Evolutionary conservation across 257 asterid genomes (phyloP), one percentile per base, ranked within the genome.

Genomic region (Solanum sitiens): DNA sequence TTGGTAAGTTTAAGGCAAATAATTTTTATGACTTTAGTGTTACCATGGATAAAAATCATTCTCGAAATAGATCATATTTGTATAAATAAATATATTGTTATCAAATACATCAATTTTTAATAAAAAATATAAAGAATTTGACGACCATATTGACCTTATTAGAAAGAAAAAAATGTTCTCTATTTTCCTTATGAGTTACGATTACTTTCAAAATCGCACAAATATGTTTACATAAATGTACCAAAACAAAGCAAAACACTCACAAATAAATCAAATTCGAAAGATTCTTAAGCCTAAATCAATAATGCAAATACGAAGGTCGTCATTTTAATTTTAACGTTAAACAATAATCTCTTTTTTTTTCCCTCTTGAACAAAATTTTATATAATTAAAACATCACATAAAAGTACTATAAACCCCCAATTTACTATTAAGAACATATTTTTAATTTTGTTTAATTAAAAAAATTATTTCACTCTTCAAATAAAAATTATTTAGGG

Each of bases 301-400:
- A 56, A 18, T 18, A 56, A 4, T 56, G 63, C 0, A 56, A 56
- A 16, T 56, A 56, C 4, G 4, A 56, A 56, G 4, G 4, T 56
- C 0, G 63, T 56, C 63, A 56, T 18, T 1, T 1, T 56, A 56
- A 56, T 56, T 56, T 56, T 7, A 18, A 18, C 63, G 0, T 56
- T 11, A 18, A 18, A 56, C n/a, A 56, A 18, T 56, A 56, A 2
- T 18, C 4, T 16, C 1, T 53, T 2, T 53, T 50, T 56, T 56
- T 50, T 16, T 6, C 14, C 0, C 59, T 47, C 68, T 61, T 23
- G 15, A 63, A 63, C 2, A 63, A 63, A 63, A 8, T 63, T 65
- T 11, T 11, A 11, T n/a, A 65, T 65, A 11, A 11, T n/a, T 11
- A 27, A 27, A 6, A 6, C 0, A 25, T 27, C 0, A 1, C 20